Base-by-base conservation (phyloP, 2,329 filamentous ascomycete genomes). In the Tolypocladium pustulatum region DNA sequence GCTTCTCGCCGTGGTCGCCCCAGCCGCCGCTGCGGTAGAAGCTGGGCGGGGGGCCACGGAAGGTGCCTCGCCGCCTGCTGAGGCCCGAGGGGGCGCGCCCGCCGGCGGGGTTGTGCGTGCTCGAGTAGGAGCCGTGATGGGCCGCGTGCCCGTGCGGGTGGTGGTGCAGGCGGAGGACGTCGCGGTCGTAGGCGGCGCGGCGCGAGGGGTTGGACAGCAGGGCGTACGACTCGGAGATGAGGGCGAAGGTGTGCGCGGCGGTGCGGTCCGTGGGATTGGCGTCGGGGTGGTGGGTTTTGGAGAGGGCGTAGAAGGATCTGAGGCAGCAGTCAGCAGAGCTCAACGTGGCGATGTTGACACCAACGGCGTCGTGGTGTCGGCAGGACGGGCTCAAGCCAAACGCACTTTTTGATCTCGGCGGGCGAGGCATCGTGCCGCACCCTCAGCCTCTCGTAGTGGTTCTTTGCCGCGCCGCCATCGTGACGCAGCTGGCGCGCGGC, bases 211-310 rank as follows among this genome's bases (percentile, higher is more conserved):
- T 83, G 60, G 86, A 84, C 60, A 97, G 88, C 52, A 89, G 73
- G 59, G 84, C 79, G 78, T 96, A 97, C 65, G 92, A 91, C 70
- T 94, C 88, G 69, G 85, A 88, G 70, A 97, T 88, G 65, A 84
- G 81, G 72, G 91, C 85, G 79, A 96, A 99, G 70, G 87, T 89
- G 59, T 83, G 76, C 4, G 86, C 79, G 62, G 92, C 89, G 60
- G 76, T 70, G 5, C 89, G 88, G 73, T 96, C 88, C 65, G 82
- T 70, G 61, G 81, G 90, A 78, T 97, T 95, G 70, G 86, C 85
- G 79, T 99, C 94, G 1, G 94, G 94, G 74, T 99, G 94, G 80
- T 96, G 88, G 57, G 82, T 77, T 75, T 97, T 96, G 69, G 91
- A 96, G 71, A 97, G 89, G 61, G 81, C 75, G 80, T 97, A 97